Conservation (phyloP, 192 early-diverging fungal genomes). For the Entomortierella beljakovae region DNA sequence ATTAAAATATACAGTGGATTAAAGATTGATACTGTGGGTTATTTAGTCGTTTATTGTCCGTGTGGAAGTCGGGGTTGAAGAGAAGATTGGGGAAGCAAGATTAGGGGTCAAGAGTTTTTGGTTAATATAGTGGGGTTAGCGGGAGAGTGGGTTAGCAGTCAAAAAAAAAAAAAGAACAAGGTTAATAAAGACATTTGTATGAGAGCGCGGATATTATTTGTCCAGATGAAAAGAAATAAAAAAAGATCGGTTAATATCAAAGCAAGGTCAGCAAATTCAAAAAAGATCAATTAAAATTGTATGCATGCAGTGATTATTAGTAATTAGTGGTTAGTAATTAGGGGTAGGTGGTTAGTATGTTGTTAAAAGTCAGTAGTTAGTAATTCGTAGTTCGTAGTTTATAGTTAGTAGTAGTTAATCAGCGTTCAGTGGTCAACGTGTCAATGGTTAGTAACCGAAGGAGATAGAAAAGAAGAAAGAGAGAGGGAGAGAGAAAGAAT, state of each 20-base stretch:
- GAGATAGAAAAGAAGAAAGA: constrained; percentile 4
- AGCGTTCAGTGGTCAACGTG: constrained; percentile 6
- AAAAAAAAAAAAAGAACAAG: not conserved
- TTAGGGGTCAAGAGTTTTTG: too few species aligned
- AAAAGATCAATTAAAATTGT: not conserved
- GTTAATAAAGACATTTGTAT: constrained; percentile 5
- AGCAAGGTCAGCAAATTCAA: constrained; percentile 1
- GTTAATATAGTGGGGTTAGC: not conserved
- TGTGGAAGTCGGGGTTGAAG: constrained; percentile 2
- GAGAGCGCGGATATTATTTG: constrained; percentile 8
- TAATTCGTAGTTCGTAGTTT: not conserved
- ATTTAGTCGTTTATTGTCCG: not conserved
- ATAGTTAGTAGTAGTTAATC: not conserved
- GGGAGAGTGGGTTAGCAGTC: not conserved
- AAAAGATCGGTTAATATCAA: constrained; percentile 1
- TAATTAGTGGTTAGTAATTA: not conserved
- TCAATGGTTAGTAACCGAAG: constrained; percentile 7
- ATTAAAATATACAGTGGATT: too few species aligned
- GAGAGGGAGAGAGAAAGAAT: constrained; percentile 11
- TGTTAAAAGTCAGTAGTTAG: not conserved
- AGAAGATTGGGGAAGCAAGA: not conserved
- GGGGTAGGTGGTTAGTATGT: too few species aligned
- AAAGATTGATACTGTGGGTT: too few species aligned
- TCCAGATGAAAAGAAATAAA: not conserved
- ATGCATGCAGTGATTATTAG: not conserved